Conservation (phyloP, 2,329 filamentous ascomycete genomes). For the Sporothrix humicola region DNA sequence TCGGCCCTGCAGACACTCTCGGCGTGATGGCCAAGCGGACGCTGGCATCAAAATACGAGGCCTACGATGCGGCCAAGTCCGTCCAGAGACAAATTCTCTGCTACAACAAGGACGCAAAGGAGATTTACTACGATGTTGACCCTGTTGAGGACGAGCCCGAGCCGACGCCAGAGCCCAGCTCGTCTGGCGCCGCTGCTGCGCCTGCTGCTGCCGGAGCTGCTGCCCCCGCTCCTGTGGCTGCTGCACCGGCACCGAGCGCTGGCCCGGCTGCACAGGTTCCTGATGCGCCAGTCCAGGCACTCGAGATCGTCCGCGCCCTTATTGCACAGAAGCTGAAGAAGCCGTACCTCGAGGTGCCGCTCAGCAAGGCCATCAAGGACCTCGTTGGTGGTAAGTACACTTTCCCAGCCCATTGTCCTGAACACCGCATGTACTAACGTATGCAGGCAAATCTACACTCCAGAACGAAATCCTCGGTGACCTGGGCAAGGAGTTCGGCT, state of each 20-base stretch:
- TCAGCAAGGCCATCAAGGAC: constrained; percentile 98
- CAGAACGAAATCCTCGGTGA: constrained; percentile 99
- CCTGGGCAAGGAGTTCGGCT: constrained; percentile 96
- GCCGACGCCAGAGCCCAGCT: constrained; percentile 46
- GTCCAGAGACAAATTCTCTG: constrained; percentile 97
- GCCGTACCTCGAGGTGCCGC: constrained; percentile 80
- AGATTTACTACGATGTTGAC: constrained; percentile 99
- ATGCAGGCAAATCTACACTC: constrained; percentile 89
- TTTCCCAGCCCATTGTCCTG: not conserved
- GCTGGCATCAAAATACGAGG: constrained; percentile 95
- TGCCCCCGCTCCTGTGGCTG: constrained; percentile 58
- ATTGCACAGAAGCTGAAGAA: constrained; percentile 99
- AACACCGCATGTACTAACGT: not conserved
- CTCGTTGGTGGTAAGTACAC: constrained; percentile 84
- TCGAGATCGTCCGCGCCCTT: constrained; percentile 86
- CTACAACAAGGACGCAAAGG: constrained; percentile 99
- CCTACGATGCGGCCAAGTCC: constrained; percentile 95
- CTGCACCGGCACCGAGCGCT: constrained; percentile 69
- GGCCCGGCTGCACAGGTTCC: constrained; percentile 86
- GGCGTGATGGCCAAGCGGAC: constrained; percentile 98
- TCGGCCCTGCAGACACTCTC: constrained; percentile 94
- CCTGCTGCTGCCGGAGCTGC: constrained; percentile 63
- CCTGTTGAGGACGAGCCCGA: constrained; percentile 89
- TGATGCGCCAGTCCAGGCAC: constrained; percentile 83
- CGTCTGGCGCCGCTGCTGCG: constrained; percentile 58